Conservation (phyloP, 2,329 filamentous ascomycete genomes). For the Colletotrichum navitas region DNA sequence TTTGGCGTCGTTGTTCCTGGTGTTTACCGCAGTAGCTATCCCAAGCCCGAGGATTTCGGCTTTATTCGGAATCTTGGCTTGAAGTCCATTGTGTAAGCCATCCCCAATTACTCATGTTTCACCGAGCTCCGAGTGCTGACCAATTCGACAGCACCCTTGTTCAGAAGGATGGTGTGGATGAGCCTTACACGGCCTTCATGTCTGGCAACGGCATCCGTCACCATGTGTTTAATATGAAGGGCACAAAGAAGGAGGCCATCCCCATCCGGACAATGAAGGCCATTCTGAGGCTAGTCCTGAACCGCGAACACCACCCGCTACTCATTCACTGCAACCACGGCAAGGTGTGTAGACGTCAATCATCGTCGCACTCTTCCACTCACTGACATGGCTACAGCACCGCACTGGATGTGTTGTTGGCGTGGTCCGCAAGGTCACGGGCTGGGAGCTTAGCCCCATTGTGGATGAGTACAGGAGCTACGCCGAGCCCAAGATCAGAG, state of each 20-base stretch:
- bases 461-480: constrained; percentile 81
- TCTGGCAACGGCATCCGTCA: constrained; percentile 76
- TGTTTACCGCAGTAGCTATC: constrained; percentile 87
- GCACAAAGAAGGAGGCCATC: constrained; percentile 87
- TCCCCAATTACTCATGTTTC: background rate
- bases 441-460: constrained; percentile 73
- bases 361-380: too few species aligned
- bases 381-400: constrained; percentile 64
- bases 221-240: constrained; percentile 80
- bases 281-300: constrained; percentile 78
- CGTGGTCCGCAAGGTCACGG: constrained; percentile 78
- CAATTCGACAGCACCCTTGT: constrained; percentile 68
- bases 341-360: constrained; percentile 63
- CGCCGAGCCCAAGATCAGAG: constrained; percentile 70
- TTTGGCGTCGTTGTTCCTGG: constrained; percentile 81
- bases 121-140: constrained; percentile 37
- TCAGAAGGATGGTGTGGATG: constrained; percentile 68
- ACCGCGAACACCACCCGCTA: constrained; percentile 81
- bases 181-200: constrained; percentile 73
- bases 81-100: constrained; percentile 81
- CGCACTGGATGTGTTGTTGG: constrained; percentile 92
- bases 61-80: constrained; percentile 77
- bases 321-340: constrained; percentile 95
- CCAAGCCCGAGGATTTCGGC: constrained; percentile 75
- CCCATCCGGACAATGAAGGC: constrained; percentile 75